Evolutionary conservation across 2,329 filamentous ascomycete genomes (phyloP).

Genomic region (Akanthomyces dipterigenus): DNA sequence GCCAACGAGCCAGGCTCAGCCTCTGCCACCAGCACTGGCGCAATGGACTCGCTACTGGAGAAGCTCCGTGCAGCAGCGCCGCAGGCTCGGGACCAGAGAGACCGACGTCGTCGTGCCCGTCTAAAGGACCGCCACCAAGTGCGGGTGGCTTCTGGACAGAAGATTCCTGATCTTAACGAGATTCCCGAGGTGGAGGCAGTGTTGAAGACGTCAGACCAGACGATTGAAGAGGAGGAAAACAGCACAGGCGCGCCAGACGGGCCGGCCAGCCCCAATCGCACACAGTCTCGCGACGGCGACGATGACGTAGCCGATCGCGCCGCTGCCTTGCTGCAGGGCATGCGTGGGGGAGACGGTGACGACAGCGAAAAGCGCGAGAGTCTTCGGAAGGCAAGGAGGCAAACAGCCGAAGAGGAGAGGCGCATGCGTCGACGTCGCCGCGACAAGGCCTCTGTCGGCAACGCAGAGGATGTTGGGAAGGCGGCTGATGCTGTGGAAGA

Average conservation of each 20-base stretch:
- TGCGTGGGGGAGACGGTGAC: slow-evolving; percentile 60
- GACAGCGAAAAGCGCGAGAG: slow-evolving; percentile 51
- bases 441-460: slow-evolving; percentile 45
- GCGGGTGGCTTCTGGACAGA: slow-evolving; percentile 79
- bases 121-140: slow-evolving; percentile 89
- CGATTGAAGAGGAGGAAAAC: slow-evolving; percentile 40
- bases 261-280: slow-evolving; percentile 28
- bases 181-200: slow-evolving; percentile 47
- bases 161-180: slow-evolving; percentile 66
- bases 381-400: slow-evolving; percentile 54
- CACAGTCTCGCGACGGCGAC: slow-evolving; percentile 41
- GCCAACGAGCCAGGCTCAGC: slow-evolving; percentile 43
- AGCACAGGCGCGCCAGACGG: slow-evolving; percentile 36
- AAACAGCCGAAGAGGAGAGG: slow-evolving; percentile 75
- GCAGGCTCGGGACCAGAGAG: slow-evolving; percentile 80
- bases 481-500: slow-evolving; percentile 18
- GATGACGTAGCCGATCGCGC: slow-evolving; percentile 82
- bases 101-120: slow-evolving; percentile 76
- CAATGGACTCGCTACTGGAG: slow-evolving; percentile 93
- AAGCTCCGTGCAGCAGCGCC: slow-evolving; percentile 91
- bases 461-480: slow-evolving; percentile 19
- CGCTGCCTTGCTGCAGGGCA: slow-evolving; percentile 74
- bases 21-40: slow-evolving; percentile 70
- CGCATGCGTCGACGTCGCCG: slow-evolving; percentile 59
- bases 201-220: slow-evolving; percentile 27